Base-by-base conservation (phyloP, 2,329 filamentous ascomycete genomes). In the Fusarium tupiense region DNA sequence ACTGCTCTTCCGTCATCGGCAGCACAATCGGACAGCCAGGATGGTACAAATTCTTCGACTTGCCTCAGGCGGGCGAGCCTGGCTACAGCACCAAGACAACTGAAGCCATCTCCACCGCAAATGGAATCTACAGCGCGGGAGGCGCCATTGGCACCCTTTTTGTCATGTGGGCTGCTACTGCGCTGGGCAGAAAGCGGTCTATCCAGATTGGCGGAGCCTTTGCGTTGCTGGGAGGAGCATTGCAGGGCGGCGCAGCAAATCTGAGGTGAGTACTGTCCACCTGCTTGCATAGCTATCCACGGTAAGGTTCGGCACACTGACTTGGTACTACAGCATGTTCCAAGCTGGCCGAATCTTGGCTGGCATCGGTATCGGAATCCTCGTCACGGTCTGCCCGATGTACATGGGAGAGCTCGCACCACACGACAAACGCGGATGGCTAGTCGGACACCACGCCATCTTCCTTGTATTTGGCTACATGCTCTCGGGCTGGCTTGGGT, bases 21-120 rank as follows among this genome's bases (percentile, higher is more conserved):
- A 86, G 84, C 67, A 88, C 86, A 31, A 87, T 88, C 67, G 86
- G 86, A 22, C 86, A 88, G 71, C 85, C 86, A 16, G 86, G 86
- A 72, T 88, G 85, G 85, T 88, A 86, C 74, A 68, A 75, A 16
- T 87, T 84, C 77, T 88, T 88, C 76, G 74, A 85, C 50, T 80
- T 88, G n/a, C 86, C 86, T 2, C 70, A 67, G n/a, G 76, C 83
- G 29, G 84, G 83, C n/a, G 81, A 86, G 60, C 78, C 80, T 0
- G 86, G 85, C 35, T 87, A 87, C 67, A 81, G 75, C 12, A 80
- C 80, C 5, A 84, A 77, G n/a, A 87, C 85, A 1, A 86, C 86
- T 1, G 80, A 83, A 11, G 83, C 82, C 5, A 86, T 87, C 43
- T 83, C 85, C 11, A 86, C 85, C 0, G 84, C 84, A 38, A 87